Base-by-base conservation (phyloP, 176 grass and related monocot species). In the Otatea glauca region DNA sequence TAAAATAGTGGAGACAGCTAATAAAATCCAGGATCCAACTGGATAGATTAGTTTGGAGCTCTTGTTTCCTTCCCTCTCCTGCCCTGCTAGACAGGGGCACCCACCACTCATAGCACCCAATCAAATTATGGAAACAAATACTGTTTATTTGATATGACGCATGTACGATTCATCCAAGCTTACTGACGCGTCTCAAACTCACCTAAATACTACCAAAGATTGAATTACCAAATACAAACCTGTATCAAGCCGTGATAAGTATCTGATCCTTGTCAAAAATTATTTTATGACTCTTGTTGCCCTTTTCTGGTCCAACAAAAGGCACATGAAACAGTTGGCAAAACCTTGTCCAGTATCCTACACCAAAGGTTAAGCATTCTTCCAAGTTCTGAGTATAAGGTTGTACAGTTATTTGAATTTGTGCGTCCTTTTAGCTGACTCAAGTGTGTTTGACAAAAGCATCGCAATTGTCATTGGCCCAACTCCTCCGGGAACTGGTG, bases 401-500 rank as follows among this genome's bases (percentile, higher is more conserved):
- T 79, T 54, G 62, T 17, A 15, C 73, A 59, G 81, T 89, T 86
- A 94, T 53, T 98, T 89, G 74, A 99, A 94, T 41, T 92, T 86
- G 82, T 92, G 91, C 34, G 86, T 92, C 44, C 93, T 91, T 91
- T 92, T 96, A 4, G 93, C 89, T 10, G 96, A 96, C 65, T 92
- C 77, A n/a, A 98, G 86, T 53, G 96, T 98, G 81, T 94, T 98
- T 1, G 93, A 92, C 72, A 98, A 74, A 84, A 98, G 83, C 93
- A 98, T 95, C 11, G 96, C 96, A 74, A 95, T 98, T 5, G 91
- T 94, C 96, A 98, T 95, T 6, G 93, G 96, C 39, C 91, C 93
- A 55, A 98, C 96, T 18, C 93, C 93, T 7, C 96, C 89, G 0
- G 93, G 93, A 58, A 98, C 96, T 23, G 91, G 96, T 4, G 96